Percentiles rank a stretch among this genome's conserved stretches.
These are phyloP conservation scores for Lasiodiplodia sp. DNA, from an alignment of 2,329 filamentous ascomycete species.

Conservation along the genomic window DNA sequence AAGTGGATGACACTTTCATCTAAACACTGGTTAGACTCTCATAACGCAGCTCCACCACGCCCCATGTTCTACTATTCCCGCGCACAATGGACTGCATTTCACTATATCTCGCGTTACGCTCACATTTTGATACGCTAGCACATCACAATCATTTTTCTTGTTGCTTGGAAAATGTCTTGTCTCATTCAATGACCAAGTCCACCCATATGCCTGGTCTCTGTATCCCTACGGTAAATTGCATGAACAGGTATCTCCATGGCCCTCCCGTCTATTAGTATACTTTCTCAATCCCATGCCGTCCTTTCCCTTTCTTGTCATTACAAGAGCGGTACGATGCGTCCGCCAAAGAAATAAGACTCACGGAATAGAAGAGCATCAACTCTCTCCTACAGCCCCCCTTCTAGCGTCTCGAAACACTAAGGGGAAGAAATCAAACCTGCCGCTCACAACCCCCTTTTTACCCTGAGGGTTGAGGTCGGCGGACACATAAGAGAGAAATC, in stretches of 20 bases:
- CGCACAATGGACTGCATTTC: too few relatives aligned
- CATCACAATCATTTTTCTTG: not conserved
- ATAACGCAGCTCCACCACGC: too few relatives aligned
- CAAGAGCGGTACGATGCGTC: not conserved
- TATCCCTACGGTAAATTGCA: not conserved
- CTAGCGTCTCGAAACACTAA: not conserved
- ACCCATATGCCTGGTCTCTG: not conserved
- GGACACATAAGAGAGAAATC: not conserved
- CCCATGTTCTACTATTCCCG: too few relatives aligned
- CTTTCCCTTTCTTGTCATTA: not conserved
- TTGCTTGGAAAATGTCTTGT: not conserved
- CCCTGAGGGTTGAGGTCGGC: too few relatives aligned
- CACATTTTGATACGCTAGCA: not conserved
- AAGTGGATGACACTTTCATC: too few relatives aligned
- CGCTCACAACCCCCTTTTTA: not conserved
- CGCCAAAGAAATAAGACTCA: too few relatives aligned
- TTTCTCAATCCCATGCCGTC: slow-evolving; percentile 1
- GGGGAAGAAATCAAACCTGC: not conserved
- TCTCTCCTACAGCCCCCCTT: not conserved
- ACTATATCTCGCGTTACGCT: not conserved
- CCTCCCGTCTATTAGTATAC: not conserved
- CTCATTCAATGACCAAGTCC: not conserved
- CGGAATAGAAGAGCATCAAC: too few relatives aligned
- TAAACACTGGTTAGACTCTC: too few relatives aligned
- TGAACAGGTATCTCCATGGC: not conserved